Conservation (phyloP, 768 basidiomycete genomes). For the Mrakia gelida region DNA sequence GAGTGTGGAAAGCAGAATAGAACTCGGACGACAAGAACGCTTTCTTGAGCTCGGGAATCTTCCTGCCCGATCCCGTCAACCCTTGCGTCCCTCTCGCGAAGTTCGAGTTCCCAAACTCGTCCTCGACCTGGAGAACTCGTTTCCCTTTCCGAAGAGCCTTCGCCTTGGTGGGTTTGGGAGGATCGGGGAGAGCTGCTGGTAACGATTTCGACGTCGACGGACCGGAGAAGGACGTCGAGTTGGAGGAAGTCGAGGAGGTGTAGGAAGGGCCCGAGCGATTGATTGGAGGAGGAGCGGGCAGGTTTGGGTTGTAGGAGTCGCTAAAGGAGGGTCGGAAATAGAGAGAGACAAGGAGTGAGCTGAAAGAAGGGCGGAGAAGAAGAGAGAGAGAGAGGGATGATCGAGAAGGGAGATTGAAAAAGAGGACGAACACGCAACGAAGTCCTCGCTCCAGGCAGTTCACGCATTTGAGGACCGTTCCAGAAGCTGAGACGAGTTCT, state of each 20-base stretch:
- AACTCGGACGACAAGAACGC: constrained; percentile 82
- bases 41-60: constrained; percentile 58
- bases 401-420: not conserved
- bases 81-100: constrained; percentile 22
- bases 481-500: constrained; percentile 22
- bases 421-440: constrained; percentile 78
- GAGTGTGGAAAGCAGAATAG: constrained; percentile 76
- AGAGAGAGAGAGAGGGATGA: not conserved
- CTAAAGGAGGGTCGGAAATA: not conserved
- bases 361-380: not conserved
- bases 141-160: constrained; percentile 37
- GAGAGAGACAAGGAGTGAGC: constrained; percentile 6
- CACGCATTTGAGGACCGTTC: constrained; percentile 60
- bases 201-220: constrained; percentile 75
- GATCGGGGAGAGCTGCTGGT: not conserved
- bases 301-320: not conserved
- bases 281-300: constrained; percentile 23
- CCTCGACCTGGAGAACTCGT: constrained; percentile 40
- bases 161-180: constrained; percentile 19
- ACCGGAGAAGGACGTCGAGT: constrained; percentile 65
- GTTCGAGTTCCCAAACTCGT: constrained; percentile 38
- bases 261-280: constrained; percentile 4
- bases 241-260: constrained; percentile 4
- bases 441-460: constrained; percentile 85
- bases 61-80: constrained; percentile 19